phyloP scores from a whole-genome alignment of 2,329 filamentous ascomycete genomes.

The Hirsutella thompsonii region DNA sequence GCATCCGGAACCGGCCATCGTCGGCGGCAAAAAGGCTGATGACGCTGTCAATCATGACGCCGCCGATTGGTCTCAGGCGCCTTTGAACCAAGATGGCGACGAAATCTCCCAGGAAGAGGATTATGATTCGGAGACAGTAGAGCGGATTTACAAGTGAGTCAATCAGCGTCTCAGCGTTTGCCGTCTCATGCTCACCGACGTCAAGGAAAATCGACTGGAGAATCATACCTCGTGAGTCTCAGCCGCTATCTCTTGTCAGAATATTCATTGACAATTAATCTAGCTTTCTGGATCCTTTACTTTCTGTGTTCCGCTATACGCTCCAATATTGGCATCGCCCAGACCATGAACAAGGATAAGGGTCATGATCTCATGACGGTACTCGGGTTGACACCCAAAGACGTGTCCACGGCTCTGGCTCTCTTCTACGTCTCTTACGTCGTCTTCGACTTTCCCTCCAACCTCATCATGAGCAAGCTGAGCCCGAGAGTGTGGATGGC shows the following conservation, averaged over 20 bases:
- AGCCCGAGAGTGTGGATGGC: slow-evolving; percentile 88
- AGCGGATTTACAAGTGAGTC: slow-evolving; percentile 38
- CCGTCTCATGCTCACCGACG: neutral
- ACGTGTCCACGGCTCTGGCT: slow-evolving; percentile 73
- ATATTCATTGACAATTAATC: neutral
- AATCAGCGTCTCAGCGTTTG: neutral
- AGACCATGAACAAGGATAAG: slow-evolving; percentile 71
- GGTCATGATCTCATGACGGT: slow-evolving; percentile 65
- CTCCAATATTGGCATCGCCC: slow-evolving; percentile 84
- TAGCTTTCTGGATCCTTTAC: slow-evolving; percentile 83
- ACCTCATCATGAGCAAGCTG: slow-evolving; percentile 74
- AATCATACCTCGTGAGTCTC: slow-evolving; percentile 40
- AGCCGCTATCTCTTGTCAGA: neutral
- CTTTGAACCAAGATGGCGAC: neutral
- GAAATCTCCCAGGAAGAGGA: slow-evolving; percentile 8
- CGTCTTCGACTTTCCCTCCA: slow-evolving; percentile 78
- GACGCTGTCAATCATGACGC: neutral
- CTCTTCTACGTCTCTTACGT: slow-evolving; percentile 91
- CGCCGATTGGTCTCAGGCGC: neutral
- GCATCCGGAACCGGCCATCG: neutral
- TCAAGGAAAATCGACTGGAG: slow-evolving; percentile 40
- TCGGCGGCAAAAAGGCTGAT: neutral
- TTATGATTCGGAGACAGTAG: slow-evolving; percentile 37
- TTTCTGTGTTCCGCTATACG: slow-evolving; percentile 87
- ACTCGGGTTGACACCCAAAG: slow-evolving; percentile 55